Conservation (phyloP, 345 rosid genomes). For the Lepidium africanum region DNA sequence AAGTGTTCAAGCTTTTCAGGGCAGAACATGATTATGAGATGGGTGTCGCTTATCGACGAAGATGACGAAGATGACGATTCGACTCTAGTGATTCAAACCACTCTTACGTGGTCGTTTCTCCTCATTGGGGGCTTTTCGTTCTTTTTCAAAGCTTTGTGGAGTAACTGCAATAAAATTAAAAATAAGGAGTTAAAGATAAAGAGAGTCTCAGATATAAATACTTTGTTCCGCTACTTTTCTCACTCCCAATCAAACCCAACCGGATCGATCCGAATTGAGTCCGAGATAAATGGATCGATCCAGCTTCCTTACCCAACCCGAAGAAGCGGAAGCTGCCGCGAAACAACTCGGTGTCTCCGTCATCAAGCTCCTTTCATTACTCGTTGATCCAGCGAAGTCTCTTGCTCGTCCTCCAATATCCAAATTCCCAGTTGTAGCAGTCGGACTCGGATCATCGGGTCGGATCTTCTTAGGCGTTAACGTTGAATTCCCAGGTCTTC, state of each 20-base stretch:
- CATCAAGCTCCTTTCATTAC: background rate
- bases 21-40: background rate
- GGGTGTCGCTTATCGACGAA: background rate
- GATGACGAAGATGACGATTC: slow-evolving; percentile 14
- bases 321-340: too few species aligned
- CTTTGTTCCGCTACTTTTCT: too few species aligned
- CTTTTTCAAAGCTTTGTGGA: background rate
- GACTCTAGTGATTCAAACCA: slow-evolving; percentile 16
- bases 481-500: slow-evolving; percentile 68
- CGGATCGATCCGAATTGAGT: too few species aligned
- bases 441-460: slow-evolving; percentile 65
- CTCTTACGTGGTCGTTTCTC: slow-evolving; percentile 18
- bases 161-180: background rate
- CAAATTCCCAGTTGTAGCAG: slow-evolving; percentile 49
- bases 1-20: background rate
- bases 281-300: too few species aligned
- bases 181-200: background rate
- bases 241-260: too few species aligned
- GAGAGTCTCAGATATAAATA: too few species aligned
- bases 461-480: slow-evolving; percentile 67
- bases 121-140: background rate
- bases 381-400: background rate
- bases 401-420: slow-evolving; percentile 46
- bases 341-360: background rate
- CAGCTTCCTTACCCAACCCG: too few species aligned